Base-by-base conservation (phyloP, 2,329 filamentous ascomycete species). In the Verticillium longisporum region DNA sequence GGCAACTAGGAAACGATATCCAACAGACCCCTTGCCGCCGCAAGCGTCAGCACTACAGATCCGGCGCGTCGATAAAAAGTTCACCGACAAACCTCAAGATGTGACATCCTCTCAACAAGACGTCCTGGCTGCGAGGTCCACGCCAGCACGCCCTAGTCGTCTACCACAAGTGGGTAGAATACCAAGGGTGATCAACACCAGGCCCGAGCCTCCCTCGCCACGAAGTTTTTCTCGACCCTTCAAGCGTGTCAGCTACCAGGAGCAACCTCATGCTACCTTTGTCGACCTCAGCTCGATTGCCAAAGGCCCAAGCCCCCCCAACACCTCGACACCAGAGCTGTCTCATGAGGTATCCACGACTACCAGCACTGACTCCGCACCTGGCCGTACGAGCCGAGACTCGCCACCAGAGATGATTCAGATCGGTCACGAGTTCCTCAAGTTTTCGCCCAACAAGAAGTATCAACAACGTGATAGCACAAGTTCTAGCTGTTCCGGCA, bases 151-250 rank as follows among this genome's bases (percentile, higher is more conserved):
- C 4, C 84, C 84, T 10, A 90, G 86, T 69, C 83, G 92, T 61
- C 78, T 96, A 18, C 86, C 88, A 33, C 91, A 94, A 66, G 87
- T 97, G 56, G 93, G 92, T 9, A 86, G 93, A 15, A 97, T 97
- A 58, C 93, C 93, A 9, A 87, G 87, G 68, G 91, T 97, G 4
- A 80, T 94, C 34, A 91, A 86, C 55, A 86, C 83, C 56, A 83
- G 87, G 59, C 79, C 86, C 38, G 84, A 89, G 64, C 84, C 84
- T 56, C 84, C 85, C 1, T 88, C 90, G 0, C 84, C 89, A 1
- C 88, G 87, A 70, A 96, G 91, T 36, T 97, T 97, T 72, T 97
- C 93, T 3, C 82, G 92, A 9, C 92, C 93, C 0, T 96, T 97
- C 70, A 81, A 86, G 66, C 75, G 81, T 57, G 72, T 80, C 13